phyloP scores from a whole-genome alignment of 2,329 filamentous ascomycete genomes.

The Lasiodiplodia theobromae region DNA sequence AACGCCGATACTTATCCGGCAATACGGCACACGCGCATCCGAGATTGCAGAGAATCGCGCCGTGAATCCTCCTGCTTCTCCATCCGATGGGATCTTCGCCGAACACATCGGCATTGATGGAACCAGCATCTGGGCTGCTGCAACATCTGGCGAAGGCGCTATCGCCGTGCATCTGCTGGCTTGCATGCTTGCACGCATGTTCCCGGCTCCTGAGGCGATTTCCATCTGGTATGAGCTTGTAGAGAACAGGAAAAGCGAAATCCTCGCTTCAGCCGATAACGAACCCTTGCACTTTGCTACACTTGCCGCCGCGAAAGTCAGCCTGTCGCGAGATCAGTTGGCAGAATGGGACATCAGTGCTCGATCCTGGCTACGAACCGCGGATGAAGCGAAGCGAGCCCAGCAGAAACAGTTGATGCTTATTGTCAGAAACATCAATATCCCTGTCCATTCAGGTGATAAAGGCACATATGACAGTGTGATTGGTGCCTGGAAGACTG shows the following conservation, averaged over 20 bases:
- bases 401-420: slow-evolving; percentile 30
- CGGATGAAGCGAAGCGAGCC: not conserved
- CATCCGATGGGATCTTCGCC: slow-evolving; percentile 32
- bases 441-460: not conserved
- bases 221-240: slow-evolving; percentile 48
- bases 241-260: slow-evolving; percentile 30
- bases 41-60: not conserved
- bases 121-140: slow-evolving; percentile 48
- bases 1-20: too few relatives aligned
- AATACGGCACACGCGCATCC: not conserved
- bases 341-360: slow-evolving; percentile 33
- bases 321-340: slow-evolving; percentile 30
- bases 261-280: not conserved
- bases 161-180: slow-evolving; percentile 45
- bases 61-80: not conserved
- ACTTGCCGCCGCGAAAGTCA: not conserved
- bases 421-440: not conserved
- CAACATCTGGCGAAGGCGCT: slow-evolving; percentile 42
- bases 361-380: slow-evolving; percentile 28
- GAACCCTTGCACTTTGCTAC: not conserved
- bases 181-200: slow-evolving; percentile 48
- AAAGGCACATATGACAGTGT: slow-evolving; percentile 27
- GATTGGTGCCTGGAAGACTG: slow-evolving; percentile 31
- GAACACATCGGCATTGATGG: slow-evolving; percentile 41
- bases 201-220: slow-evolving; percentile 37